Conservation (phyloP, 352 stramenopile species). For the Pythium diclinum region DNA sequence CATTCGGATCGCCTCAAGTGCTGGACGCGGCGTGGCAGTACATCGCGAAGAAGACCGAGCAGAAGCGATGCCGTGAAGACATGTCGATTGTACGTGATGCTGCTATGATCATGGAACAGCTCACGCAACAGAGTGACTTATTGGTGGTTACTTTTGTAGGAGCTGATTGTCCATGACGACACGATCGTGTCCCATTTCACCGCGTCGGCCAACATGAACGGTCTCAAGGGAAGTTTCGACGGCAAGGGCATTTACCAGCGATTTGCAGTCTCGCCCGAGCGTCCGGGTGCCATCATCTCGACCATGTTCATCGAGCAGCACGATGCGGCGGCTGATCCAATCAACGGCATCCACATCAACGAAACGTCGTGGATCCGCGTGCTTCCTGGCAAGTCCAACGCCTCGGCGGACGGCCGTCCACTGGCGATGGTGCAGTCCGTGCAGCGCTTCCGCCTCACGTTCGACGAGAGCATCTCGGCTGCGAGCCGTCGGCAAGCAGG, state of each 20-base stretch:
- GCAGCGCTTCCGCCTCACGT: conserved; percentile 9
- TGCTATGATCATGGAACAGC: too few relatives aligned
- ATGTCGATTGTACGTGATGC: neutral
- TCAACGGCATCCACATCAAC: conserved; percentile 2
- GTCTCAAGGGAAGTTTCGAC: conserved; percentile 8
- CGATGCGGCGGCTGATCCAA: neutral
- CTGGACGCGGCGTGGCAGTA: conserved; percentile 18
- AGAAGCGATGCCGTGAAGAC: conserved; percentile 2
- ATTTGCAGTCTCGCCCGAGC: neutral
- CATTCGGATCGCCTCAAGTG: conserved; percentile 6
- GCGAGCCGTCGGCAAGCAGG: conserved; percentile 13
- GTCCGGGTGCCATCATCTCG: conserved; percentile 2
- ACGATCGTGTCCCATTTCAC: conserved; percentile 6
- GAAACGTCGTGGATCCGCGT: conserved; percentile 12
- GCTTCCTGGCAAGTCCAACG: neutral
- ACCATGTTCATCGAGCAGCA: conserved; percentile 6
- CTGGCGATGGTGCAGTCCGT: conserved; percentile 12
- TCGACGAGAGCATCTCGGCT: conserved; percentile 6
- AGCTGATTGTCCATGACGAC: neutral
- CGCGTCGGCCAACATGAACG: neutral
- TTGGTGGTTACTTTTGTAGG: neutral
- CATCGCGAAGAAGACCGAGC: conserved; percentile 5
- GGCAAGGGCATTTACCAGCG: conserved; percentile 10
- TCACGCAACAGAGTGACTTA: neutral
- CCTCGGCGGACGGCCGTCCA: neutral